A percentile compares a stretch with the other conserved stretches of the same genome.
Evolutionary conservation across 306 rosid species (phyloP).

Genomic region (Vigna radiata): DNA sequence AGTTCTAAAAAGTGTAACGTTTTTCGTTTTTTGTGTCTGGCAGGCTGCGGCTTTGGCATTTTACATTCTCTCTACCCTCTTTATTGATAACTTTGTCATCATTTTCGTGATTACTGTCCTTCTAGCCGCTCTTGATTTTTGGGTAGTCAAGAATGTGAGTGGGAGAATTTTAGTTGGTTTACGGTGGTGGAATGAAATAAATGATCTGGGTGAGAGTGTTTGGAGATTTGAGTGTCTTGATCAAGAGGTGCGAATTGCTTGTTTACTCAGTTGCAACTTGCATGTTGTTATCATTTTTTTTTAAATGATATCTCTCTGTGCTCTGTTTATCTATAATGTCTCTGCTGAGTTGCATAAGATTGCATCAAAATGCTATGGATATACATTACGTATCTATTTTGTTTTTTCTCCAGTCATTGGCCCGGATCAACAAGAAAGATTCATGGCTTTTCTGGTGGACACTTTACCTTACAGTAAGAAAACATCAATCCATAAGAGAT

Average conservation of each 20-base stretch:
- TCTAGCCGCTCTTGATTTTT: constrained; percentile 86
- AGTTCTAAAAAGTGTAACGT: background rate
- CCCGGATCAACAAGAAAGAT: constrained; percentile 89
- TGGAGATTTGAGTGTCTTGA: constrained; percentile 92
- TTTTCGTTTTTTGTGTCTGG: constrained; percentile 30
- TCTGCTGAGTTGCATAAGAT: constrained; percentile 27
- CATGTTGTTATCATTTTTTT: constrained; percentile 1
- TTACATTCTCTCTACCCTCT: constrained; percentile 77
- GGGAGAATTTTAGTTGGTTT: constrained; percentile 90
- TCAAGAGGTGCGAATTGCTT: constrained; percentile 65
- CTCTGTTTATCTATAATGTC: background rate
- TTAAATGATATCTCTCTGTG: background rate
- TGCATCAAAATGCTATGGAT: constrained; percentile 3
- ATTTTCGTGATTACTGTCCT: constrained; percentile 88
- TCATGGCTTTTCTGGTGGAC: constrained; percentile 96
- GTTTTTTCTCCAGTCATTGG: constrained; percentile 63
- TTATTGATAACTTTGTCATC: constrained; percentile 78
- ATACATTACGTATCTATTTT: constrained; percentile 19
- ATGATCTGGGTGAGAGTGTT: constrained; percentile 87
- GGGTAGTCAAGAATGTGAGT: constrained; percentile 96
- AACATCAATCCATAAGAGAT: constrained; percentile 17
- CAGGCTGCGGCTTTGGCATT: constrained; percentile 88
- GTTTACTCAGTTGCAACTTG: constrained; percentile 17
- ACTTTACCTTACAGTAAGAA: constrained; percentile 73
- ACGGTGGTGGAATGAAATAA: constrained; percentile 97